Base-by-base conservation (phyloP, 331 rosid species). In the Quercus tomentella region DNA sequence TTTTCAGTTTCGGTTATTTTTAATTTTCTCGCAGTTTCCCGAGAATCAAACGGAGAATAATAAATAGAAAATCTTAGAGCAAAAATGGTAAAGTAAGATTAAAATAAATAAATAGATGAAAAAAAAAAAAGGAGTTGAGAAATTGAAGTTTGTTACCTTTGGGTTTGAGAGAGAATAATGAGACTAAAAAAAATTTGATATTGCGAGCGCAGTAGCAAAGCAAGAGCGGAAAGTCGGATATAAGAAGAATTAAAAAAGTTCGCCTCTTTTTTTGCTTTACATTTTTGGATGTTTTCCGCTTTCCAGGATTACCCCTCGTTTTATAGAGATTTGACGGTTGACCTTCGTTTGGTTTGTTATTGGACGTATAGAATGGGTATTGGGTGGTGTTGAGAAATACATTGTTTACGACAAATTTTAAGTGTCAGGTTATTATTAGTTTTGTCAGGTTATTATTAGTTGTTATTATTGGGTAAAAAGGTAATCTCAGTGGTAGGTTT, bases 361-460 rank as follows among this genome's bases (percentile, higher is more conserved):
- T 8, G 45, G 45, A 41, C 45, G 45, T 8, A 41, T 8, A 8
- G 3, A 41, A 8, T 41, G 45, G 45, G 45, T 2, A 41, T 41
- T 41, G 45, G 45, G 3, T 0, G 45, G 45, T 2, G 12, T 2
- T 0, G 45, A 41, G 45, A 2, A 37, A 7, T 35, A 9, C 9
- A 0, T 0, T 1, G 9, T 0, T 0, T 6, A 33, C 0, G 2
- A 6, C 0, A 6, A 35, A 35, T 35, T 1, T 37, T 7, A 35
- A 7, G 0, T 7, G 0, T 0, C 0, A 7, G 0, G 0, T 6
- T 6, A 0, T 35, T 35, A 7, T 0, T 7, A 0, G 0, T 37
- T 37, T n/a, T 7, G 0, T 0, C 0, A 7, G 0, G 0, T 6
- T 6, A 0, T 35, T 35, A 7, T 0, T 7, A 0, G 0, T 37